A percentile compares a stretch with the other conserved stretches of the same genome.
Evolutionary conservation across 2,329 filamentous ascomycete species (phyloP).

Genomic region (Colletotrichum acutatum): DNA sequence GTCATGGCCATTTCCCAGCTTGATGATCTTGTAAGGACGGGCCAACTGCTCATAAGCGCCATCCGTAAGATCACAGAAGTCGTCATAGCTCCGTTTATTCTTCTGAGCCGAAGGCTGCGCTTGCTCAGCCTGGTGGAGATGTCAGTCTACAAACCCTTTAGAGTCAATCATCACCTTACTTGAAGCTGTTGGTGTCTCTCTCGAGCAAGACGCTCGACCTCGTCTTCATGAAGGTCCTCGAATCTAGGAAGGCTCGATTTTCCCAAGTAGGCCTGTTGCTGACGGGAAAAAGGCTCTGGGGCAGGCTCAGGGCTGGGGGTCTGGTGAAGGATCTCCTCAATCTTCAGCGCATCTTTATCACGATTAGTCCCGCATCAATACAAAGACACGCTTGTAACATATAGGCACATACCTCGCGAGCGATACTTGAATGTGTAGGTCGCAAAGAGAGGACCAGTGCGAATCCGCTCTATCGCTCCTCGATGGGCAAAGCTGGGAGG

Average conservation of each 20-base stretch:
- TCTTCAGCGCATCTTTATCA: conserved; percentile 43
- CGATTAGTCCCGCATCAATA: not conserved
- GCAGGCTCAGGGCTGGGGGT: conserved; percentile 37
- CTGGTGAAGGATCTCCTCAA: conserved; percentile 44
- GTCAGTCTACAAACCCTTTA: conserved; percentile 2
- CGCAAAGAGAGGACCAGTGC: conserved; percentile 40
- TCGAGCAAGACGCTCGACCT: conserved; percentile 43
- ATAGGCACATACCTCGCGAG: conserved; percentile 39
- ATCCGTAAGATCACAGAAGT: conserved; percentile 42
- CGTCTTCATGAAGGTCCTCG: conserved; percentile 38
- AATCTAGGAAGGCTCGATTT: conserved; percentile 7
- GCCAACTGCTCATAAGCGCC: conserved; percentile 14
- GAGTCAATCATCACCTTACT: conserved; percentile 23
- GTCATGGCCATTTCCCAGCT: conserved; percentile 15
- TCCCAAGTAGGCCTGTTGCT: not conserved
- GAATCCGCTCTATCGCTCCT: not conserved
- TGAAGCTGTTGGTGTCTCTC: conserved; percentile 43
- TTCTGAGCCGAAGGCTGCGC: conserved; percentile 33
- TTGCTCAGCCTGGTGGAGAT: conserved; percentile 8
- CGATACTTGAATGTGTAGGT: conserved; percentile 46
- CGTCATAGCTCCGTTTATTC: conserved; percentile 45
- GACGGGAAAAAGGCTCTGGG: conserved; percentile 35
- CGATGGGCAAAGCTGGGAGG: not conserved
- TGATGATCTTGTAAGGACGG: conserved; percentile 28
- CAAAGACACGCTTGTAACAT: not conserved